These are phyloP conservation scores for Physcomitrium patens DNA, from an alignment of 225 moss, liverwort and hornwort genomes.

Conservation along the genomic window DNA sequence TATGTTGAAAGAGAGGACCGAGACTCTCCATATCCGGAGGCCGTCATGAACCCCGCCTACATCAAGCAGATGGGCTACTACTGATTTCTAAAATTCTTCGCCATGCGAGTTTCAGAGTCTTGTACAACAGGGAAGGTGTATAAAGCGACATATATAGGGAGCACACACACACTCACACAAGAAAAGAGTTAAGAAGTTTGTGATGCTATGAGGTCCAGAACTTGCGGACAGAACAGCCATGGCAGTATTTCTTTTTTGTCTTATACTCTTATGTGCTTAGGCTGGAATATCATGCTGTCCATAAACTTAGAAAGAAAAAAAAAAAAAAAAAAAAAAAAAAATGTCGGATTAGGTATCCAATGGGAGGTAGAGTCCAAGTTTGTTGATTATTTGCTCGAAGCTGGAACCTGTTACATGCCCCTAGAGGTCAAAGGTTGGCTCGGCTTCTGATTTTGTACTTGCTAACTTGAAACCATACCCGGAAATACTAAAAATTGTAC, in stretches of 20 bases:
- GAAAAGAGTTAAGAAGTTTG: background rate
- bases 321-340: too few relatives aligned
- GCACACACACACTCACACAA: background rate
- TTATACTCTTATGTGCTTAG: background rate
- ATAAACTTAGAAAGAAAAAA: background rate
- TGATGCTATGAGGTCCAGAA: background rate
- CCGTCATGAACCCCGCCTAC: too few relatives aligned
- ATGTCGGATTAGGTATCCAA: background rate
- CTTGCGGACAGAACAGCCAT: background rate
- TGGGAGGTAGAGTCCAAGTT: background rate
- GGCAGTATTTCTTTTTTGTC: slow-evolving; percentile 28
- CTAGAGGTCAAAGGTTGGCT: background rate
- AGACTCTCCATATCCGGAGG: slow-evolving; percentile 19
- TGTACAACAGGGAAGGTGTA: slow-evolving; percentile 24
- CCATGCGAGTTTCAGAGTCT: slow-evolving; percentile 17
- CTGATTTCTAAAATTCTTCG: slow-evolving; percentile 15
- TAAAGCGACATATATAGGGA: background rate
- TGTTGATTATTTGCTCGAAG: slow-evolving; percentile 15
- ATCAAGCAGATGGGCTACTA: slow-evolving; percentile 27
- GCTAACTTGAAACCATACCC: background rate
- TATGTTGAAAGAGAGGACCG: slow-evolving; percentile 32
- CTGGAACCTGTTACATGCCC: background rate
- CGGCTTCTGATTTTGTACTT: slow-evolving; percentile 12
- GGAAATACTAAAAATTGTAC: slow-evolving; percentile 27
- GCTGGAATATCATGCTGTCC: slow-evolving; percentile 2